Conservation (phyloP, 2,329 filamentous ascomycete genomes). For the Diaporthe amygdali region DNA sequence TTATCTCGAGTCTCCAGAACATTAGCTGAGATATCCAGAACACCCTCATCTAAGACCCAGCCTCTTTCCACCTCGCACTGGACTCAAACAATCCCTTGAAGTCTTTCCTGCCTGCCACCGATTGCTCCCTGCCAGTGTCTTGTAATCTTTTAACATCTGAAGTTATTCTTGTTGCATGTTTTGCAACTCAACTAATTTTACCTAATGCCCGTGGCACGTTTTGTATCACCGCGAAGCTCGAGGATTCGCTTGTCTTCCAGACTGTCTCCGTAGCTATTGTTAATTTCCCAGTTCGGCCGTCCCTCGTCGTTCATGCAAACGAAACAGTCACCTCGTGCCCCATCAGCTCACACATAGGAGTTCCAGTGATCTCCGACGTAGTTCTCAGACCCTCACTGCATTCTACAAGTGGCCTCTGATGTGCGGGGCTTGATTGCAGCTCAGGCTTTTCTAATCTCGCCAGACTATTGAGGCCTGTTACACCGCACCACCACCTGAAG, state of each 20-base stretch:
- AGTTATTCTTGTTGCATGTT: no score
- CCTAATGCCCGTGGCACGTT: not conserved
- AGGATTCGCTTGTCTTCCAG: not conserved
- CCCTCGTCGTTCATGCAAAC: not conserved
- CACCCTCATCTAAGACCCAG: not conserved
- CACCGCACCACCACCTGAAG: not conserved
- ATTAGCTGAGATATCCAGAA: not conserved
- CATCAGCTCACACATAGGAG: not conserved
- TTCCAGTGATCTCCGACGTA: not conserved
- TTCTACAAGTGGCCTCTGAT: not conserved
- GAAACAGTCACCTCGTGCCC: not conserved
- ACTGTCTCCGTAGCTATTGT: not conserved
- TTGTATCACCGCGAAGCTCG: not conserved
- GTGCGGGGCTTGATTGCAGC: not conserved
- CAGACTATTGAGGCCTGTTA: not conserved
- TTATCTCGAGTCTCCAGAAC: not conserved
- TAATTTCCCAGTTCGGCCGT: not conserved
- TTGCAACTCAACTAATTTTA: not conserved
- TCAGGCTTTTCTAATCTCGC: not conserved
- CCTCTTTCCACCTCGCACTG: no score
- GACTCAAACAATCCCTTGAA: no score
- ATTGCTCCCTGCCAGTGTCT: no score
- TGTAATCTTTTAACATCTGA: no score
- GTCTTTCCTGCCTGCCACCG: no score
- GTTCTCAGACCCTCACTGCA: not conserved